These are phyloP conservation scores for Alternaria sp. DNA, from an alignment of 2,329 filamentous ascomycete genomes.

Conservation along the genomic window DNA sequence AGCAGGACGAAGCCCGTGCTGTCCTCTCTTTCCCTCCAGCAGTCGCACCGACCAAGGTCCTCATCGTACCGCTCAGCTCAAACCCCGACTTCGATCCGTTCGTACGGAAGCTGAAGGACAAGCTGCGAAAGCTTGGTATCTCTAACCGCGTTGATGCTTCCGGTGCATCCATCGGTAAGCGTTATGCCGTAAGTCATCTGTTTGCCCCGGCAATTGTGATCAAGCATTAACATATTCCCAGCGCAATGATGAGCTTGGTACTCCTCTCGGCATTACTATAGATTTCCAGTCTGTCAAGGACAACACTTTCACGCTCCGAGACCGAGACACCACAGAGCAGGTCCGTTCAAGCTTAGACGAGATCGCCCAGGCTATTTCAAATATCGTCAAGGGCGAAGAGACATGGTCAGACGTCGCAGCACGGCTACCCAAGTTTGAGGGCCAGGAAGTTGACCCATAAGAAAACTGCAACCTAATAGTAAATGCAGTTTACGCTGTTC, in stretches of 20 bases:
- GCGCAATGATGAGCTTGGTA: conserved; percentile 94
- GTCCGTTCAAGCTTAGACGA: conserved; percentile 83
- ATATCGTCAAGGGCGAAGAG: conserved; percentile 68
- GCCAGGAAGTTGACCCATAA: conserved; percentile 43
- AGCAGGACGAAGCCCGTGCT: conserved; percentile 82
- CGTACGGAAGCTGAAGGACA: conserved; percentile 74
- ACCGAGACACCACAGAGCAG: conserved; percentile 87
- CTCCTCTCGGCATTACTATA: conserved; percentile 90
- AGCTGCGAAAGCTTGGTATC: conserved; percentile 77
- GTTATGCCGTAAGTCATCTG: conserved; percentile 63
- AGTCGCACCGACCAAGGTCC: conserved; percentile 92
- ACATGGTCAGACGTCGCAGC: conserved; percentile 75
- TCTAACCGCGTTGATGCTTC: conserved; percentile 90
- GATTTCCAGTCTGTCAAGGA: conserved; percentile 96
- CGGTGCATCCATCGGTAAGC: conserved; percentile 90
- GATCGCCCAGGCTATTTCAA: conserved; percentile 77
- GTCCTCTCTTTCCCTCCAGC: conserved; percentile 77
- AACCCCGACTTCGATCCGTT: conserved; percentile 84
- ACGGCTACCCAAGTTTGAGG: conserved; percentile 83
- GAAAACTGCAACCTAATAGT: background rate
- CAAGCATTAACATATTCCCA: conserved; percentile 30
- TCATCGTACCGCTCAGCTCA: conserved; percentile 86
- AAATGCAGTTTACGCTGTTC: background rate
- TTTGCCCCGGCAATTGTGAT: background rate
- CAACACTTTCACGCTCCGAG: conserved; percentile 83